Evolutionary conservation across 75 land plant genomes (phyloP), one percentile per base, ranked within the genome.

Genomic region (Pinus albicaulis): DNA sequence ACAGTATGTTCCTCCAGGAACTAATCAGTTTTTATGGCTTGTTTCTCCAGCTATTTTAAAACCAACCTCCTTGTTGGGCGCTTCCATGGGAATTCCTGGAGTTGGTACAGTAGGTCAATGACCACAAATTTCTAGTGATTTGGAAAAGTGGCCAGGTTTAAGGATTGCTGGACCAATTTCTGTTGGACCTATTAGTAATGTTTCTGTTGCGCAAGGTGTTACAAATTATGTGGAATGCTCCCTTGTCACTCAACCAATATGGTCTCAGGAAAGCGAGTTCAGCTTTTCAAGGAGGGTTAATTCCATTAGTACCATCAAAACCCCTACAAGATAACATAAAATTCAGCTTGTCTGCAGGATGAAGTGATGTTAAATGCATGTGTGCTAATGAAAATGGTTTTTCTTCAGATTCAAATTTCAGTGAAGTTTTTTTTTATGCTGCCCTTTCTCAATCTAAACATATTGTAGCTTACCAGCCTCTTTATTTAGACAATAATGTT

Each of bases 381-480:
- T 76, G 59, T 48, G 64, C 44, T 60, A 71, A 85, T 63, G 81
- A 81, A 15, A n/a, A 87, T 82, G 82, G 86, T 55, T 72, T 79
- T 72, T 76, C 80, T 56, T 76, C 80, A 34, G 76, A 59, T 36
- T 76, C 81, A 38, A 23, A 64, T 61, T 85, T 89, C 78, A 86
- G 89, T 73, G 87, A 89, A n/a, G 92, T 85, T 82, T 81, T 85
- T 11, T 86, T 86, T 66, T 82, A 86, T 78, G 86, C 80, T 48
- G 77, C 77, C 34, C 76, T 62, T 19, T 59, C 82, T 71, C 78
- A 76, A 55, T 72, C 63, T 34, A 79, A 80, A 65, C 86, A 72
- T 36, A 62, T 24, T 59, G 56, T 20, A 23, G 28, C 70, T 55
- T 41, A 81, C 16, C 56, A 59, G 15, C 59, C 70, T 25, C 26